Evolutionary conservation across 805 yeast genomes (phyloP).

Genomic region (Metschnikowia lochheadii): DNA sequence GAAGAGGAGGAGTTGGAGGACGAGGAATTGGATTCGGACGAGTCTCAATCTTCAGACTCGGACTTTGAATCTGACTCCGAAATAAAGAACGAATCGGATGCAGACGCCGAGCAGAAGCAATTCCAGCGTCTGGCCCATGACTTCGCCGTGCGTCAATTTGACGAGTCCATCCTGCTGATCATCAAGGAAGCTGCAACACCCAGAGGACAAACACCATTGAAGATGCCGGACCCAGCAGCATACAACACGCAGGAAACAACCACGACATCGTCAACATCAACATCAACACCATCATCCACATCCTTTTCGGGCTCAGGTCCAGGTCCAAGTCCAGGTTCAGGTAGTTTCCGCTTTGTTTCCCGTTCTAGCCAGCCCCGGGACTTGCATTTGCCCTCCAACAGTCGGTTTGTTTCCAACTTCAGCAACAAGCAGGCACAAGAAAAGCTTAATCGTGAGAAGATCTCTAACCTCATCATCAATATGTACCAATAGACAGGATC

Average conservation of each 20-base stretch:
- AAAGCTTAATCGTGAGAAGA: conserved; percentile 50
- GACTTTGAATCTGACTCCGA: conserved; percentile 1
- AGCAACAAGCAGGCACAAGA: conserved; percentile 47
- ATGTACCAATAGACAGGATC: conserved; percentile 20
- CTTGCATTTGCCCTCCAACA: conserved; percentile 50
- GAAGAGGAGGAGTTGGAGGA: too few species aligned
- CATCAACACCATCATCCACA: too few species aligned
- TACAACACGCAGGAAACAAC: conserved; percentile 4
- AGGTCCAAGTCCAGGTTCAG: background rate
- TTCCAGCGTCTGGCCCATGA: background rate
- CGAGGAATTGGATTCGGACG: background rate
- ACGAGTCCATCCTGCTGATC: conserved; percentile 1
- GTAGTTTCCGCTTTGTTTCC: conserved; percentile 49
- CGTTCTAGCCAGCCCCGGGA: conserved; percentile 49
- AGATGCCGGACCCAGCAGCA: conserved; percentile 23
- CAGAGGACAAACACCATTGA: conserved; percentile 13
- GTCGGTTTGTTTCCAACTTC: conserved; percentile 51
- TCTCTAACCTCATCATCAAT: conserved; percentile 51
- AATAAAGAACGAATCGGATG: background rate
- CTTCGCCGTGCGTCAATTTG: background rate
- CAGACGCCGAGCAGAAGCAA: background rate
- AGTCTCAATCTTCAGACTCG: background rate
- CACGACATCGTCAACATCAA: too few species aligned
- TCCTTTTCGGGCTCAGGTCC: too few species aligned
- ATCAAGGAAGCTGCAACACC: conserved; percentile 1